Evolutionary conservation across 1,139 yeast species (phyloP).

Genomic region (Taphrina deformans): DNA sequence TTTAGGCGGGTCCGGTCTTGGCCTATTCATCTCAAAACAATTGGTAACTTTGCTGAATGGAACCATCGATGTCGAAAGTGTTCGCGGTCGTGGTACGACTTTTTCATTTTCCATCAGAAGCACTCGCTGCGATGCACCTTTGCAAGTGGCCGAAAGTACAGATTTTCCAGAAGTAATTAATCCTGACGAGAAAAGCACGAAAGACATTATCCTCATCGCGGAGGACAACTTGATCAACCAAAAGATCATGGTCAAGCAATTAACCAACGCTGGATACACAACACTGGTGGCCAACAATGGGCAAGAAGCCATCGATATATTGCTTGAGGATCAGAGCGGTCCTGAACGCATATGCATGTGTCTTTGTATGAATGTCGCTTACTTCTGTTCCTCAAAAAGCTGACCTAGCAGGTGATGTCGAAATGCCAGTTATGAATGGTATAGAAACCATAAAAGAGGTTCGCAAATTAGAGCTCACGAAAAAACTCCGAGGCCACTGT

Average conservation of each 20-base stretch:
- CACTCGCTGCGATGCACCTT: not conserved
- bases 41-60: slow-evolving; percentile 27
- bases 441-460: slow-evolving; percentile 1
- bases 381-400: not conserved
- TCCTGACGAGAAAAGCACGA: not conserved
- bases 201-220: slow-evolving; percentile 54
- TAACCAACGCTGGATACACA: slow-evolving; percentile 71
- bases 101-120: slow-evolving; percentile 15
- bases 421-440: slow-evolving; percentile 29
- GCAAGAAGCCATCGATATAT: slow-evolving; percentile 52
- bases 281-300: slow-evolving; percentile 89
- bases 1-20: slow-evolving; percentile 62
- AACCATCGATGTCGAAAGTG: slow-evolving; percentile 24
- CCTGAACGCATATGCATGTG: not conserved
- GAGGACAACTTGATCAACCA: slow-evolving; percentile 95
- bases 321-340: not conserved
- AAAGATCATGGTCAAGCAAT: slow-evolving; percentile 83
- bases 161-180: not conserved
- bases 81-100: slow-evolving; percentile 7
- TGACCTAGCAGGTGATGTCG: slow-evolving; percentile 9
- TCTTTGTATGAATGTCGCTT: not conserved
- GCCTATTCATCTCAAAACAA: slow-evolving; percentile 44
- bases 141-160: not conserved
- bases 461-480: not conserved
- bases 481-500: not conserved